Conservation (phyloP, 768 basidiomycete species). For the Phallus indusiatus region DNA sequence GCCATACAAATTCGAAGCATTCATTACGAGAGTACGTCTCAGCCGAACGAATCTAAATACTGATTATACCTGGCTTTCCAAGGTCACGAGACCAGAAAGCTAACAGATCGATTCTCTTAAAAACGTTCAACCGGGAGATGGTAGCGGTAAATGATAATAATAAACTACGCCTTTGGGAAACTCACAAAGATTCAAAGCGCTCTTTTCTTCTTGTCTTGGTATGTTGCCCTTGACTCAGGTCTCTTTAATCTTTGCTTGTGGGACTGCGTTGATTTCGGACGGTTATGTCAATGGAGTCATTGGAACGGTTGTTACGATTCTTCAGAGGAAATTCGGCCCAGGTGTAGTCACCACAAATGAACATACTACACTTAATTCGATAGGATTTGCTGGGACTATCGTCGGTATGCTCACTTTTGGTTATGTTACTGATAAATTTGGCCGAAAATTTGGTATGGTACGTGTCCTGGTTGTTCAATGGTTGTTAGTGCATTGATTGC, state of each 20-base stretch:
- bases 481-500: neutral
- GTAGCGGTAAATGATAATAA: too few species aligned
- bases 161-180: neutral
- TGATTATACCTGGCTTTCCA: too few species aligned
- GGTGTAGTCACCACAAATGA: conserved; percentile 40
- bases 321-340: conserved; percentile 61
- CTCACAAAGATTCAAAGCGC: neutral
- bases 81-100: too few species aligned
- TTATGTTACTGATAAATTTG: conserved; percentile 78
- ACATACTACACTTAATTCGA: conserved; percentile 46
- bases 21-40: too few species aligned
- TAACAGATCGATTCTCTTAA: too few species aligned
- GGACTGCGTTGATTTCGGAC: conserved; percentile 82
- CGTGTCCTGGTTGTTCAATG: conserved; percentile 12
- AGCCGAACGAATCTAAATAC: too few species aligned
- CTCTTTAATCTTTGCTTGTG: conserved; percentile 86
- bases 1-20: too few species aligned
- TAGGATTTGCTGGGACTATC: conserved; percentile 77
- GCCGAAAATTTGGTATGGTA: conserved; percentile 83
- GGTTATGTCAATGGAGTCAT: conserved; percentile 80
- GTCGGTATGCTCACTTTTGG: conserved; percentile 79
- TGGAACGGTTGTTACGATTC: conserved; percentile 50
- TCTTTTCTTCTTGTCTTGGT: neutral
- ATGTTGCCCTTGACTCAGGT: conserved; percentile 35
- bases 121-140: too few species aligned